phyloP scores from a whole-genome alignment of 2,329 filamentous ascomycete genomes.

The Monilinia fructicola region DNA sequence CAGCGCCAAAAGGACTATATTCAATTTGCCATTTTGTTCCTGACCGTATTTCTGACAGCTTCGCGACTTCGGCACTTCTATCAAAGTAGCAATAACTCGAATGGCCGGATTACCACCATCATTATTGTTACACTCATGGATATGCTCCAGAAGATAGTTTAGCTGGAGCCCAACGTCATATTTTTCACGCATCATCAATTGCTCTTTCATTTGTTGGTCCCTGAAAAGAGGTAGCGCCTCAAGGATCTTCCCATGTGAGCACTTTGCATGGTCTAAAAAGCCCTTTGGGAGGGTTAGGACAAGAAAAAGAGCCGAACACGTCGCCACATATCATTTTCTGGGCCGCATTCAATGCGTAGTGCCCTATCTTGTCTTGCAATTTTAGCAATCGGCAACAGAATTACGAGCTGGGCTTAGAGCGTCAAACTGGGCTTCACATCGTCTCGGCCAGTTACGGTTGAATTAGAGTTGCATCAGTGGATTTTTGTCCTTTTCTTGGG shows the following conservation, averaged over 20 bases:
- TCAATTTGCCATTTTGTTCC: background rate
- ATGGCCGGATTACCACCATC: background rate
- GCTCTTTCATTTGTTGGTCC: background rate
- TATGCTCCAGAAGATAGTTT: background rate
- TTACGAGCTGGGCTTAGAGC: background rate
- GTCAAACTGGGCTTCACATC: background rate
- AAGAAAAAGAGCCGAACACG: background rate
- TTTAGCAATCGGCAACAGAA: background rate
- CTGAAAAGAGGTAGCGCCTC: background rate
- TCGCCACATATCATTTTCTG: background rate
- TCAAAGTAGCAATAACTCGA: background rate
- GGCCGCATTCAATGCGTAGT: background rate
- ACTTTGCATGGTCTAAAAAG: background rate
- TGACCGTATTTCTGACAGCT: background rate
- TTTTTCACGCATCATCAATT: background rate
- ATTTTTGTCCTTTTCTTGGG: background rate
- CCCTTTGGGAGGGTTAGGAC: background rate
- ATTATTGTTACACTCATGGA: background rate
- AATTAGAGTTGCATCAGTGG: background rate
- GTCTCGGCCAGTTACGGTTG: background rate
- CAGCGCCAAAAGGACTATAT: background rate
- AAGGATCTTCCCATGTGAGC: background rate
- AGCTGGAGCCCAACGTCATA: background rate
- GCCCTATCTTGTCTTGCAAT: background rate
- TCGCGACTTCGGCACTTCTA: constrained; percentile 5